These are phyloP conservation scores for Pseudodiploospora longispora DNA, from an alignment of 2,329 filamentous ascomycete genomes.

Conservation along the genomic window DNA sequence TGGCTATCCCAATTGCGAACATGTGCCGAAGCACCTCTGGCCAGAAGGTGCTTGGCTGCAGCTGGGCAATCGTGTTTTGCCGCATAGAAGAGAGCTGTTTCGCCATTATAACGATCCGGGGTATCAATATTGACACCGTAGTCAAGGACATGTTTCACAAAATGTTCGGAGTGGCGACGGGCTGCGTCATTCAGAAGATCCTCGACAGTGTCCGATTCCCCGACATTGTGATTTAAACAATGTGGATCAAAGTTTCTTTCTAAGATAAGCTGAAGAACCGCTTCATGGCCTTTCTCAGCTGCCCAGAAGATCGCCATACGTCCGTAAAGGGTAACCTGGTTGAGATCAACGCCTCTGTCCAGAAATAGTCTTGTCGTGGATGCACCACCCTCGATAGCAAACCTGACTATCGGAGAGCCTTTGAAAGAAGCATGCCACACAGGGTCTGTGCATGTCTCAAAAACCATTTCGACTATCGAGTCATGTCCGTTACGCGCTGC, in stretches of 20 bases:
- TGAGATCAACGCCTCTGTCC: slow-evolving; percentile 1
- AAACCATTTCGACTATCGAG: too few relatives aligned
- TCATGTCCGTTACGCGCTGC: too few relatives aligned
- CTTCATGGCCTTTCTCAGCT: background rate
- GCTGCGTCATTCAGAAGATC: too few relatives aligned
- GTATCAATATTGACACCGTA: background rate
- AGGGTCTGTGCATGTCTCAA: too few relatives aligned
- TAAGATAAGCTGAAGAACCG: slow-evolving; percentile 1
- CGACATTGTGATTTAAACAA: too few relatives aligned
- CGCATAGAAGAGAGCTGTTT: slow-evolving; percentile 3
- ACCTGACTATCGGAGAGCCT: slow-evolving; percentile 1
- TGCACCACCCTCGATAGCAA: slow-evolving; percentile 4
- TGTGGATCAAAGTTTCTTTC: background rate
- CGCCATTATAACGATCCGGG: background rate
- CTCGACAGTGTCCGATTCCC: too few relatives aligned
- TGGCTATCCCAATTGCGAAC: background rate
- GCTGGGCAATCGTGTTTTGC: background rate
- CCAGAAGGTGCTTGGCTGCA: background rate
- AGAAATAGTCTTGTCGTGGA: background rate
- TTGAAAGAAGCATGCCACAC: background rate
- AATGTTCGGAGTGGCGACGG: too few relatives aligned
- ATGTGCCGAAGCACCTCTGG: background rate
- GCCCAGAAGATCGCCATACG: slow-evolving; percentile 3
- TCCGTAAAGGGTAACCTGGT: background rate
- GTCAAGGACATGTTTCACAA: too few relatives aligned